A percentile compares a stretch with the other conserved stretches of the same genome.
Evolutionary conservation across 2,329 filamentous ascomycete genomes (phyloP).

Genomic region (Verticillium alfalfae): DNA sequence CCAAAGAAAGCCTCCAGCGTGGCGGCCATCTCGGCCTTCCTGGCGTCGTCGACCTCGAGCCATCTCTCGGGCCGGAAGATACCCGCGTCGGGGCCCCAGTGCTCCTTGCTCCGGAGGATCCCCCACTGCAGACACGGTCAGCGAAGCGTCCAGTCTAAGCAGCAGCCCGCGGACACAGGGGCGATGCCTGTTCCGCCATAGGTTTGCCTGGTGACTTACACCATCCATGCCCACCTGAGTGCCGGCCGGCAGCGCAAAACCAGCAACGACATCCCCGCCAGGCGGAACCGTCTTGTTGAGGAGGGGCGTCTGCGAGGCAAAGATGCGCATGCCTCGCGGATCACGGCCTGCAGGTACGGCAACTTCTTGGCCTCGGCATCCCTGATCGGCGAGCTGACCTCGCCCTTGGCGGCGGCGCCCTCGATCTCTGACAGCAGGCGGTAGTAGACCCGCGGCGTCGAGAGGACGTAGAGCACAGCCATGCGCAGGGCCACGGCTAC

Average conservation of each 20-base stretch:
- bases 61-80: conserved; percentile 53
- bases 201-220: neutral
- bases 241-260: conserved; percentile 44
- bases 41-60: conserved; percentile 28
- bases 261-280: conserved; percentile 46
- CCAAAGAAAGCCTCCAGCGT: conserved; percentile 39
- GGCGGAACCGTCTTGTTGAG: conserved; percentile 45
- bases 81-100: conserved; percentile 52
- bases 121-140: conserved; percentile 16
- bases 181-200: neutral
- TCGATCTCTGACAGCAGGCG: conserved; percentile 37
- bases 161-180: conserved; percentile 19
- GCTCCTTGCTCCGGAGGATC: neutral
- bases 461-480: conserved; percentile 47
- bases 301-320: conserved; percentile 48
- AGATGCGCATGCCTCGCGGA: conserved; percentile 51
- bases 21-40: conserved; percentile 25
- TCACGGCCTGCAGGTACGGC: conserved; percentile 50
- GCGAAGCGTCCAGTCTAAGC: neutral
- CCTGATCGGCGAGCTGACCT: conserved; percentile 29
- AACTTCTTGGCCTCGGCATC: conserved; percentile 43
- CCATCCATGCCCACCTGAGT: conserved; percentile 36
- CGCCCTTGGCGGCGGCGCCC: conserved; percentile 26
- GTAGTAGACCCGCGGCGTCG: conserved; percentile 34
- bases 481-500: conserved; percentile 54